Conservation (phyloP, 2,329 filamentous ascomycete genomes). For the Phoma sp. region DNA sequence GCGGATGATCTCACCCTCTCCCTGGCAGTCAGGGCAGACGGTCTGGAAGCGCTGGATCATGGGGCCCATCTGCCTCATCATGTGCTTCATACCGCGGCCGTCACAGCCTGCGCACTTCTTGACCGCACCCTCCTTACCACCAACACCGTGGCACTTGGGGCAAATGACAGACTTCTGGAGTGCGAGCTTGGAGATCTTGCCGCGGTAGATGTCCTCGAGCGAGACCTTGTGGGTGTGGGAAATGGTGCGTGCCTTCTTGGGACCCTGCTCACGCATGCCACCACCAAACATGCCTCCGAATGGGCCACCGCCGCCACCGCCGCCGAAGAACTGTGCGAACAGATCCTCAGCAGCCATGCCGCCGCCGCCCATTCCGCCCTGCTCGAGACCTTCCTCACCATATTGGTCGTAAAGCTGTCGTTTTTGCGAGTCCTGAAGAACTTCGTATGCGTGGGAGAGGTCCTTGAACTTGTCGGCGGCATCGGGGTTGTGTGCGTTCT, state of each 20-base stretch:
- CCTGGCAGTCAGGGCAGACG: conserved; percentile 96
- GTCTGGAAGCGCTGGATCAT: conserved; percentile 99
- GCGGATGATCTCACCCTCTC: conserved; percentile 94
- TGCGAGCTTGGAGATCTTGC: conserved; percentile 96
- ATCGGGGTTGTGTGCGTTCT: conserved; percentile 92
- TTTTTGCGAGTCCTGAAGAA: conserved; percentile 91
- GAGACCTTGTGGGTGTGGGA: conserved; percentile 99
- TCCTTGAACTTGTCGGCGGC: conserved; percentile 99
- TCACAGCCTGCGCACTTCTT: conserved; percentile 91
- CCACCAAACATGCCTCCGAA: conserved; percentile 66
- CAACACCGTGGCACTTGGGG: conserved; percentile 89
- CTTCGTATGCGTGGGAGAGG: conserved; percentile 92
- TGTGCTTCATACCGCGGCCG: conserved; percentile 97
- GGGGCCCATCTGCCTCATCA: conserved; percentile 99
- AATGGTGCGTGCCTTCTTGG: conserved; percentile 92
- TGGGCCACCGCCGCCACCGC: conserved; percentile 66
- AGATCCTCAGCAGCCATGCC: conserved; percentile 97
- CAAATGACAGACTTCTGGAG: conserved; percentile 98
- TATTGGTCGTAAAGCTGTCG: conserved; percentile 94
- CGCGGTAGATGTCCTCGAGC: conserved; percentile 96
- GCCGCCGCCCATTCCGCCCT: conserved; percentile 73
- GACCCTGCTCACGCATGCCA: conserved; percentile 80
- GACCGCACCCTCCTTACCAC: conserved; percentile 97
- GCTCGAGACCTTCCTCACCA: conserved; percentile 93
- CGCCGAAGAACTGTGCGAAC: conserved; percentile 95